Conservation (phyloP, 768 basidiomycete genomes). For the Glaciozyma antarctica region DNA sequence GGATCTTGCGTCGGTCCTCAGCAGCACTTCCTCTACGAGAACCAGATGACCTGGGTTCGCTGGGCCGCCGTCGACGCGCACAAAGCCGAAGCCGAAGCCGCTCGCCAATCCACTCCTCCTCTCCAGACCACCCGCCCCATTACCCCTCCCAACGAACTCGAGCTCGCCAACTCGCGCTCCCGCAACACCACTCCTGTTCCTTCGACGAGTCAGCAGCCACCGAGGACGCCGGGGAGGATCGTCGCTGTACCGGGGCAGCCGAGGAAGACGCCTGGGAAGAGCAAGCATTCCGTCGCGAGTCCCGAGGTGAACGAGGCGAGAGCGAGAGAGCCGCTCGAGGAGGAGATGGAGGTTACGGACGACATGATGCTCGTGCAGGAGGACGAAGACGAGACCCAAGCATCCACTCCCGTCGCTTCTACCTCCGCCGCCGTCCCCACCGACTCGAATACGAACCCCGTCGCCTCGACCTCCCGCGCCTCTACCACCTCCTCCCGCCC, state of each 20-base stretch:
- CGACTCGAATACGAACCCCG: neutral
- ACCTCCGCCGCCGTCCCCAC: conserved; percentile 1
- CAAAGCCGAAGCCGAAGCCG: conserved; percentile 15
- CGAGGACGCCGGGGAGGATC: neutral
- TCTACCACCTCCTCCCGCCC: conserved; percentile 3
- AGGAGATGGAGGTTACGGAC: conserved; percentile 6
- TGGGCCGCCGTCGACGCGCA: conserved; percentile 74
- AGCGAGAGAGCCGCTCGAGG: conserved; percentile 12
- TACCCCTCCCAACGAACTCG: conserved; percentile 42
- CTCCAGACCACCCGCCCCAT: conserved; percentile 2
- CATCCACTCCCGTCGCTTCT: neutral
- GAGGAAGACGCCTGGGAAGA: conserved; percentile 67
- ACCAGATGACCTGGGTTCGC: conserved; percentile 85
- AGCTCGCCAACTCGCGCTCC: conserved; percentile 1
- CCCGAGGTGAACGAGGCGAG: conserved; percentile 9
- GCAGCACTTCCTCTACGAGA: conserved; percentile 81
- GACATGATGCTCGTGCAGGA: neutral
- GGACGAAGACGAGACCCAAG: neutral
- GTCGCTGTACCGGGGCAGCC: conserved; percentile 34
- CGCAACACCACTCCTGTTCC: neutral
- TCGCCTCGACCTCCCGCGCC: neutral
- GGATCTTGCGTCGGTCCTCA: conserved; percentile 62
- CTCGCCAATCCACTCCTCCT: conserved; percentile 8
- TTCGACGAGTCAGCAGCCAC: neutral
- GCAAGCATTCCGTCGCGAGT: conserved; percentile 15